These are phyloP conservation scores for Saccharomycopsis javanensis DNA, from an alignment of 805 yeast genomes.

Conservation along the genomic window DNA sequence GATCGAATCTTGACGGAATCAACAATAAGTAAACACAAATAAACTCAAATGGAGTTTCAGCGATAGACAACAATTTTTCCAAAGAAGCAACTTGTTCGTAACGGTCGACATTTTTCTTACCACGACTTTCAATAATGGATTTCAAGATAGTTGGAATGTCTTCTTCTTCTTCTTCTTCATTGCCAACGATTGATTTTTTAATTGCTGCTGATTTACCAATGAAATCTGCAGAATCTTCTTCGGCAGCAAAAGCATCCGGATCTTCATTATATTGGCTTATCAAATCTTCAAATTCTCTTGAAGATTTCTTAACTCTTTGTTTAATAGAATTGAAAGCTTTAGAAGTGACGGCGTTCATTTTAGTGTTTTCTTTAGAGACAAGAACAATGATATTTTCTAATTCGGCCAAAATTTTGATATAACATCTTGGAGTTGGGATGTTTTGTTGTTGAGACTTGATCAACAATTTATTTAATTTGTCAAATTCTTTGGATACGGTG, in stretches of 20 bases:
- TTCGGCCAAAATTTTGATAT: slow-evolving; percentile 56
- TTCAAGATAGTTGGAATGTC: slow-evolving; percentile 65
- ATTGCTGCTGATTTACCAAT: slow-evolving; percentile 23
- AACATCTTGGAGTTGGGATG: slow-evolving; percentile 59
- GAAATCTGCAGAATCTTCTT: slow-evolving; percentile 26
- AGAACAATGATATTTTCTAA: slow-evolving; percentile 56
- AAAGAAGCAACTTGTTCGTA: slow-evolving; percentile 64
- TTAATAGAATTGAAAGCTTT: slow-evolving; percentile 79
- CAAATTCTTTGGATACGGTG: slow-evolving; percentile 64
- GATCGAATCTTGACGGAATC: slow-evolving; percentile 82
- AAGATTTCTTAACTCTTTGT: slow-evolving; percentile 79
- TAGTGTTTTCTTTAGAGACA: slow-evolving; percentile 44
- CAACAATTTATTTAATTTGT: slow-evolving; percentile 57
- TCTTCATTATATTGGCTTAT: slow-evolving; percentile 51
- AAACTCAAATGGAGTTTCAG: slow-evolving; percentile 57
- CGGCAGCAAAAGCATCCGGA: slow-evolving; percentile 67
- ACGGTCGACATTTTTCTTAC: slow-evolving; percentile 87
- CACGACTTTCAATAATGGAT: slow-evolving; percentile 77
- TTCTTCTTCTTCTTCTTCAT: slow-evolving; percentile 30
- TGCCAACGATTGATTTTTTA: slow-evolving; percentile 22
- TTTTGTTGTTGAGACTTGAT: slow-evolving; percentile 70
- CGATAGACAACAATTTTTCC: slow-evolving; percentile 46
- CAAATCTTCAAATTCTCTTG: slow-evolving; percentile 55
- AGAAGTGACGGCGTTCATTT: slow-evolving; percentile 71
- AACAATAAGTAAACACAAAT: slow-evolving; percentile 71